Conservation (phyloP, 2,329 filamentous ascomycete species). For the Botrytis fabae region DNA sequence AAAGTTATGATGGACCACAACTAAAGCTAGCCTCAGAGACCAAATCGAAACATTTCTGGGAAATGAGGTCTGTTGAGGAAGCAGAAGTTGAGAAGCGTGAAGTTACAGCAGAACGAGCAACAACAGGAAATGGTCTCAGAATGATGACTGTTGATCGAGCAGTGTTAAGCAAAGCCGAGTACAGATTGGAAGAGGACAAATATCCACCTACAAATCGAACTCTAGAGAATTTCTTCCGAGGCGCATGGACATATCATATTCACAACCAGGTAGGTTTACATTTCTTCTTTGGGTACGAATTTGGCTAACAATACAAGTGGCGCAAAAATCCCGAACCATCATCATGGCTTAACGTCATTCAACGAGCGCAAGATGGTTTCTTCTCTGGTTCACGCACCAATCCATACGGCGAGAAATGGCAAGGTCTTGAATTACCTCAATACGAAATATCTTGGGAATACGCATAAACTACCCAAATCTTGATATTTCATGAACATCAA, state of each 20-base stretch:
- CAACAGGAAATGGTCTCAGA: conserved; percentile 16
- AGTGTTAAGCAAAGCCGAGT: conserved; percentile 43
- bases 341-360: conserved; percentile 55
- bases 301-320: conserved; percentile 45
- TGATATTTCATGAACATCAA: neutral
- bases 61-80: conserved; percentile 28
- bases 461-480: neutral
- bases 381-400: conserved; percentile 52
- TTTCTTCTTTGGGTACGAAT: neutral
- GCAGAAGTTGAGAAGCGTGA: conserved; percentile 25
- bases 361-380: conserved; percentile 55
- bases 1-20: conserved; percentile 50
- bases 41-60: conserved; percentile 36
- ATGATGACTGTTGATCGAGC: conserved; percentile 32
- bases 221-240: conserved; percentile 56
- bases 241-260: conserved; percentile 58
- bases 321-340: conserved; percentile 56
- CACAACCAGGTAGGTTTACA: conserved; percentile 53
- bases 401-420: conserved; percentile 55
- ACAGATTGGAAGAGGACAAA: conserved; percentile 50
- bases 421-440: conserved; percentile 47
- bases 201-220: conserved; percentile 58
- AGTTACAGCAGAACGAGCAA: conserved; percentile 27
- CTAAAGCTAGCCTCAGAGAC: conserved; percentile 38
- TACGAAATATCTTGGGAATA: conserved; percentile 51